Percentiles rank a stretch among this genome's conserved stretches.
Evolutionary conservation across 2,329 filamentous ascomycete genomes (phyloP).

Genomic region (Sclerotinia minor): DNA sequence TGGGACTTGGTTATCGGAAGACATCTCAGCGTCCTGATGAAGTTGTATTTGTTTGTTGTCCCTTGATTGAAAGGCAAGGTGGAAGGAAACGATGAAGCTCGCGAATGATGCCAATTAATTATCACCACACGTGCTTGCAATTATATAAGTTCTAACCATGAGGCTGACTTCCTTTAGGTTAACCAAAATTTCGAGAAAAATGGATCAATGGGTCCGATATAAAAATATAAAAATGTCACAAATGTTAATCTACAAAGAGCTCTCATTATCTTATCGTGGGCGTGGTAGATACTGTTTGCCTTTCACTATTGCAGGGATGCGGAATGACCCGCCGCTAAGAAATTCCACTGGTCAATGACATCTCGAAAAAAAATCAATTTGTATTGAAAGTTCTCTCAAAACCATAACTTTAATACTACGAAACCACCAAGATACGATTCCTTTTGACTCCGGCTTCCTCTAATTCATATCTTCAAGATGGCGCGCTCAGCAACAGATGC

Average conservation of each 20-base stretch:
- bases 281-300: too few species aligned
- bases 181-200: not conserved
- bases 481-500: slow-evolving; percentile 75
- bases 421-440: slow-evolving; percentile 8
- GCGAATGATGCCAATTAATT: not conserved
- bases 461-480: slow-evolving; percentile 34
- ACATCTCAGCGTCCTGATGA: slow-evolving; percentile 29
- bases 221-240: too few species aligned
- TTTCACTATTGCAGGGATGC: slow-evolving; percentile 21
- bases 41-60: not conserved
- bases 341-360: slow-evolving; percentile 30
- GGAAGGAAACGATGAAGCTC: not conserved
- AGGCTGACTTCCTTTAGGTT: not conserved
- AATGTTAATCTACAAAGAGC: too few species aligned
- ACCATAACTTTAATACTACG: slow-evolving; percentile 32
- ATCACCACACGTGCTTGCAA: not conserved
- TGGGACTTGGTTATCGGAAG: slow-evolving; percentile 36
- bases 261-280: not conserved
- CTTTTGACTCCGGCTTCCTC: not conserved
- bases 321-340: slow-evolving; percentile 34
- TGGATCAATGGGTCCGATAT: not conserved
- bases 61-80: not conserved
- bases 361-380: slow-evolving; percentile 35
- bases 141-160: not conserved
- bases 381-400: slow-evolving; percentile 18